Conservation (phyloP, 2,329 filamentous ascomycete genomes). For the Blastomyces parvus region DNA sequence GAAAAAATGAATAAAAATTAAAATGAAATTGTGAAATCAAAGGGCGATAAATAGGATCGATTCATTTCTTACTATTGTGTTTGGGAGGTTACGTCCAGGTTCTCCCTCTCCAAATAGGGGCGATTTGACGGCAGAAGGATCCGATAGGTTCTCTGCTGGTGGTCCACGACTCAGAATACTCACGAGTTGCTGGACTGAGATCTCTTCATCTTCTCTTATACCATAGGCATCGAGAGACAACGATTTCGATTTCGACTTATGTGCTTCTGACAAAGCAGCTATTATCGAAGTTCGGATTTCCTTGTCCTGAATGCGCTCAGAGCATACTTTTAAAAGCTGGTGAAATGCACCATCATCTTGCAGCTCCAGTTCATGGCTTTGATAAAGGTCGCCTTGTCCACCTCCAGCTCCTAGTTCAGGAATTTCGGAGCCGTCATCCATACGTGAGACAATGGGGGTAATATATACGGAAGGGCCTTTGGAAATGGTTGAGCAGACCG, state of each 20-base stretch:
- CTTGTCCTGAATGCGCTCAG: conserved; percentile 28
- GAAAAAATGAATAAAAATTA: neutral
- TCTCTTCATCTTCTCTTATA: conserved; percentile 29
- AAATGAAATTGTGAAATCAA: neutral
- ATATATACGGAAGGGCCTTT: conserved; percentile 58
- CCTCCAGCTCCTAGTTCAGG: conserved; percentile 69
- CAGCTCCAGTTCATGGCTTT: conserved; percentile 56
- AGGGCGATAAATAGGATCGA: neutral
- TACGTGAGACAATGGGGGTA: conserved; percentile 59
- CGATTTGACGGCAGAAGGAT: neutral
- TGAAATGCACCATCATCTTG: conserved; percentile 40
- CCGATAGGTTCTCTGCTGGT: neutral
- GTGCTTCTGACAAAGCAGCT: conserved; percentile 26
- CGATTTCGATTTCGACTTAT: conserved; percentile 25
- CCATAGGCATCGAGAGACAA: conserved; percentile 33
- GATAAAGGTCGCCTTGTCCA: conserved; percentile 64
- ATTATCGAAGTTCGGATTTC: conserved; percentile 22
- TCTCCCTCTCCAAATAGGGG: neutral
- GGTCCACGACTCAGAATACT: conserved; percentile 23
- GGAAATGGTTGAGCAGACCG: conserved; percentile 35
- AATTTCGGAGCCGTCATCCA: conserved; percentile 52
- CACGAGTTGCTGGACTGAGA: conserved; percentile 30
- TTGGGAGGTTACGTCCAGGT: conserved; percentile 17
- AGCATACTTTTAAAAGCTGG: conserved; percentile 46
- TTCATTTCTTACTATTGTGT: conserved; percentile 27